Evolutionary conservation across 2,329 filamentous ascomycete species (phyloP), one percentile per base, ranked within the genome.

Genomic region (Fusarium fujikuroi): DNA sequence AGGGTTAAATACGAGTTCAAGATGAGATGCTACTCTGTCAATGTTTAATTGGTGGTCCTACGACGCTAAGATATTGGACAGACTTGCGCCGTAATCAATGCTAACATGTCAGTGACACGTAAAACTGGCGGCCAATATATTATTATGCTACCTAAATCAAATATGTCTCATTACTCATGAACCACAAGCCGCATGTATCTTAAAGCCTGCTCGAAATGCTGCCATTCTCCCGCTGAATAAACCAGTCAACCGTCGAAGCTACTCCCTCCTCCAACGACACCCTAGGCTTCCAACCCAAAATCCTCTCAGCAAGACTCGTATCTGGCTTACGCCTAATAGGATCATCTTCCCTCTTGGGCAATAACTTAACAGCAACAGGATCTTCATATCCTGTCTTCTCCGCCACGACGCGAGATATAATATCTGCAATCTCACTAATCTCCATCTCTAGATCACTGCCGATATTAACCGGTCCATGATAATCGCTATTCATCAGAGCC

Each of bases 401-500:
- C 1, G 73, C 73, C 9, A 75, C 70, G 0, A 75, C 67, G 1
- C 67, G 28, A 2, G 73, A 67, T 21, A 75, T 69, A 9, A 63
- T 72, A 25, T 54, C 49, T 0, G 73, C 73, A 28, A 75, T 69
- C 4, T 75, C 61, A 14, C 44, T 49, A 5, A 75, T 64, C 21
- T 74, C 63, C 19, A 75, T 59, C 34, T 75, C 73, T 1, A 39
- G 16, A 28, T 76, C 73, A 12, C 71, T 75, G 9, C 73, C 73
- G 5, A 75, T 72, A 9, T 75, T 75, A 1, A 75, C 64, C 0
- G 73, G 73, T 1, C 68, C 60, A 1, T 64, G 30, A 14, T 76
- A 58, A 12, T 76, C 60, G 9, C 73, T 76, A 8, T 74, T 74
- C 73, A 75, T 75, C 3, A 75, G n/a, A 0, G 68, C 60, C 5